Evolutionary conservation across 306 rosid genomes (phyloP).

Genomic region (Gleditsia sinensis): DNA sequence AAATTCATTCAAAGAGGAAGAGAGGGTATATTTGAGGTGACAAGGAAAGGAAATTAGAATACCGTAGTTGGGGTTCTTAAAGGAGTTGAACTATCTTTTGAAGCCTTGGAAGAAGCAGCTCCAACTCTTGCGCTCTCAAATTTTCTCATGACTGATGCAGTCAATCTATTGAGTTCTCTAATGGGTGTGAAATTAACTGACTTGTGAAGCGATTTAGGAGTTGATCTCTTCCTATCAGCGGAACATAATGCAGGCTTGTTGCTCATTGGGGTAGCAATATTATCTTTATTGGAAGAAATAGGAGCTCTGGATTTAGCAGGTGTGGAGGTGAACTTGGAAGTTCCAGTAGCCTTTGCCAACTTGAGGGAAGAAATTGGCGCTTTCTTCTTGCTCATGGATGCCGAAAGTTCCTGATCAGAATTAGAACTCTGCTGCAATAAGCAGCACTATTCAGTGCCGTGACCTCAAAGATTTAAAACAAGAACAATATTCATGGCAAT

Average conservation of each 20-base stretch:
- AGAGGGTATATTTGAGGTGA: background rate
- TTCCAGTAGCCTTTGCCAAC: constrained; percentile 39
- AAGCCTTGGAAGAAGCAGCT: constrained; percentile 56
- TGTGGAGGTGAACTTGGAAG: constrained; percentile 54
- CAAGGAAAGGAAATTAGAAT: constrained; percentile 14
- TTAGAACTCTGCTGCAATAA: constrained; percentile 42
- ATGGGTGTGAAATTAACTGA: constrained; percentile 79
- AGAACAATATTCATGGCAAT: background rate
- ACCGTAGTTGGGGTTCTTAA: constrained; percentile 78
- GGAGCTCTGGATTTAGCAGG: constrained; percentile 52
- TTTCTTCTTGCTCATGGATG: constrained; percentile 51
- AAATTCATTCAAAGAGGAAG: constrained; percentile 2
- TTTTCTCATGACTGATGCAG: constrained; percentile 77
- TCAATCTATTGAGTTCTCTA: constrained; percentile 74
- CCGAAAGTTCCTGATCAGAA: constrained; percentile 43
- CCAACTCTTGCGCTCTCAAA: constrained; percentile 77
- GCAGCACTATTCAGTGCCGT: background rate
- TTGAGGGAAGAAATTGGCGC: constrained; percentile 51
- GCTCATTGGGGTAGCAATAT: constrained; percentile 57
- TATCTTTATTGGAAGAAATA: constrained; percentile 40
- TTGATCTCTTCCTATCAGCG: constrained; percentile 62
- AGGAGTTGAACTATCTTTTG: constrained; percentile 72
- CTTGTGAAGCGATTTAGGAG: constrained; percentile 65
- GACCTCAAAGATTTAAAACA: constrained; percentile 18
- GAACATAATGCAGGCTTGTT: constrained; percentile 39